phyloP scores from a whole-genome alignment of 257 asterid species.

The Nicotiana sylvestris region DNA sequence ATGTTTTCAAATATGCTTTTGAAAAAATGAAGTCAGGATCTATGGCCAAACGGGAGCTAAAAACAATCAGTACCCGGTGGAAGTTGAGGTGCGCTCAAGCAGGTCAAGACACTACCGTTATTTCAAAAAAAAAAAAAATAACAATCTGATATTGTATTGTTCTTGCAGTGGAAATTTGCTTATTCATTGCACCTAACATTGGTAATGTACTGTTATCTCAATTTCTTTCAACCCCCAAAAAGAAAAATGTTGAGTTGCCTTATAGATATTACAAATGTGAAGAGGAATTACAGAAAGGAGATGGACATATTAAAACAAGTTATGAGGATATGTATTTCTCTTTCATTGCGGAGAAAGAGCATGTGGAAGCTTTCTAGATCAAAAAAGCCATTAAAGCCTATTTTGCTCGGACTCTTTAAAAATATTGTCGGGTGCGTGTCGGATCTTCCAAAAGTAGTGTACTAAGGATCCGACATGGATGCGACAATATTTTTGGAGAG shows the following conservation, averaged over 20 bases:
- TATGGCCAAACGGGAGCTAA: too few species aligned
- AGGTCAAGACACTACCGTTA: too few species aligned
- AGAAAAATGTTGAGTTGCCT: neutral
- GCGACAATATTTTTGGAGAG: too few species aligned
- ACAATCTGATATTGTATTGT: neutral
- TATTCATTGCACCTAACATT: neutral
- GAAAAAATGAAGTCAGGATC: too few species aligned
- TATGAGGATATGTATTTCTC: neutral
- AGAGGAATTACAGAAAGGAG: neutral
- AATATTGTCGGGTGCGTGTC: too few species aligned
- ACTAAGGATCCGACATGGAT: too few species aligned
- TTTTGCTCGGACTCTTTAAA: too few species aligned
- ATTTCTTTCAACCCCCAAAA: neutral
- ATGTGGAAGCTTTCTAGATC: neutral
- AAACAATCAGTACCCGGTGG: neutral
- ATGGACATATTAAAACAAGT: neutral
- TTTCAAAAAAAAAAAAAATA: neutral
- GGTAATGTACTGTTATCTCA: neutral
- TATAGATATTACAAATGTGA: neutral
- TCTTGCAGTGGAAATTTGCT: neutral
- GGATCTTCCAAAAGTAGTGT: too few species aligned
- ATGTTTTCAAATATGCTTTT: too few species aligned
- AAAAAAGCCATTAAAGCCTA: neutral
- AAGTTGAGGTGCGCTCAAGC: too few species aligned
- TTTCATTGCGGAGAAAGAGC: neutral